Conservation (phyloP, 2,329 filamentous ascomycete genomes). For the Talaromyces islandicus region DNA sequence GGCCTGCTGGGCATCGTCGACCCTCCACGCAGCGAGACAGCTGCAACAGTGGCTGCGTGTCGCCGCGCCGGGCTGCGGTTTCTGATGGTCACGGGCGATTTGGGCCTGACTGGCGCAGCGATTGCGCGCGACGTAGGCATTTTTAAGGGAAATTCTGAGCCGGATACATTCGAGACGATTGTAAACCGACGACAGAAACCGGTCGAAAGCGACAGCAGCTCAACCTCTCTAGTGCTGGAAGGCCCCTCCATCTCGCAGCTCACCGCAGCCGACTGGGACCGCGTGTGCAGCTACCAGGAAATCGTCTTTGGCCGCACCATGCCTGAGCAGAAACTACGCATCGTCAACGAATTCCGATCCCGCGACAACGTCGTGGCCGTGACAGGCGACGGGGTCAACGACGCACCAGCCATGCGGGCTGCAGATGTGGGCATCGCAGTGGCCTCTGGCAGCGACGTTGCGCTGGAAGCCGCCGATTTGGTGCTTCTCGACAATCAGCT, state of each 20-base stretch:
- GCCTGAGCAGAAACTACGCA: conserved; percentile 39
- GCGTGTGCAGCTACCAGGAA: conserved; percentile 52
- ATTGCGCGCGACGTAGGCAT: conserved; percentile 40
- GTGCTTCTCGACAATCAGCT: conserved; percentile 29
- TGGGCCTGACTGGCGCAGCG: conserved; percentile 34
- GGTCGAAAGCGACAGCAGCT: not conserved
- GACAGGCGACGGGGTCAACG: conserved; percentile 33
- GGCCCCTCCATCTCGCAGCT: conserved; percentile 62
- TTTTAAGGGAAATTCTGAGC: conserved; percentile 36
- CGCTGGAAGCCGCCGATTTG: conserved; percentile 35
- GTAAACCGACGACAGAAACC: not conserved
- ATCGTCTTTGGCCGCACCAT: conserved; percentile 41
- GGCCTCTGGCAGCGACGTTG: conserved; percentile 34
- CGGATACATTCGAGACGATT: conserved; percentile 47
- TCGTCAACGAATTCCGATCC: conserved; percentile 35
- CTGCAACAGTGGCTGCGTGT: conserved; percentile 28
- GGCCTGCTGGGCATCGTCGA: conserved; percentile 47
- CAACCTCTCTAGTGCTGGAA: conserved; percentile 56
- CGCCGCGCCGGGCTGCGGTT: conserved; percentile 33
- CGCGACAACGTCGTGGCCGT: conserved; percentile 35
- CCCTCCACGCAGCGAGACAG: conserved; percentile 32
- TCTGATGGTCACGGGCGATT: conserved; percentile 41
- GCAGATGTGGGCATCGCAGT: conserved; percentile 31
- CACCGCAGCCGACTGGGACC: conserved; percentile 63
- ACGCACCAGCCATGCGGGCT: conserved; percentile 27